phyloP scores from a whole-genome alignment of 768 basidiomycete species.

The Phylloporus sp. region DNA sequence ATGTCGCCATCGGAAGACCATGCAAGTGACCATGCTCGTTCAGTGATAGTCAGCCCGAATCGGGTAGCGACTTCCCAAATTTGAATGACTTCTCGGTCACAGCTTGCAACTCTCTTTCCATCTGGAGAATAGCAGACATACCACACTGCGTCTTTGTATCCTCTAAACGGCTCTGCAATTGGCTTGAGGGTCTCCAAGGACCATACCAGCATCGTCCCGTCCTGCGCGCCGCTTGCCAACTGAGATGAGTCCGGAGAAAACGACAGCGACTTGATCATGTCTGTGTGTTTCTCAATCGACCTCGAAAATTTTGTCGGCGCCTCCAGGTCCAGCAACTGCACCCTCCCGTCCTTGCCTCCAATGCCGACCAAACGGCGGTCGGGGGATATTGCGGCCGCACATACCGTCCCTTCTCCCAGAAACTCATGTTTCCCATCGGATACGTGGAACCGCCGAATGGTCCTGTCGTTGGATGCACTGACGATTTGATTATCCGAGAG shows the following conservation, averaged over 20 bases:
- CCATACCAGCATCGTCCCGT: constrained; percentile 19
- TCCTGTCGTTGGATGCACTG: constrained; percentile 19
- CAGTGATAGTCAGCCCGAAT: neutral
- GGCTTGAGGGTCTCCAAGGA: constrained; percentile 5
- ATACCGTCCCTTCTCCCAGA: constrained; percentile 3
- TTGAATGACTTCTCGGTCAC: constrained; percentile 15
- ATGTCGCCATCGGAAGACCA: constrained; percentile 15
- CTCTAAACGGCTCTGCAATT: constrained; percentile 5
- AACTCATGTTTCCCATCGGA: neutral
- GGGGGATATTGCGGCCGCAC: constrained; percentile 5
- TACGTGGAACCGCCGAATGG: constrained; percentile 14
- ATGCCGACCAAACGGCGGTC: constrained; percentile 14
- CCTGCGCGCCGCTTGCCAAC: constrained; percentile 15
- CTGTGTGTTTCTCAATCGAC: constrained; percentile 3
- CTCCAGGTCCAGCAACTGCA: constrained; percentile 8
- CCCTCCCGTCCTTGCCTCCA: constrained; percentile 14
- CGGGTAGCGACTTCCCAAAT: constrained; percentile 14
- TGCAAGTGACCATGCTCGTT: constrained; percentile 19
- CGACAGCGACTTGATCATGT: constrained; percentile 9
- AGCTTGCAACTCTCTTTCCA: constrained; percentile 17
- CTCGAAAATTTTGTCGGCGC: neutral
- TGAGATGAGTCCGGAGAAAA: constrained; percentile 18
- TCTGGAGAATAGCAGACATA: constrained; percentile 18
- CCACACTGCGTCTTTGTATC: constrained; percentile 14
- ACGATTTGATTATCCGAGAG: constrained; percentile 11